Base-by-base conservation (phyloP, 805 yeast genomes). In the Sungouiella thailandica region DNA sequence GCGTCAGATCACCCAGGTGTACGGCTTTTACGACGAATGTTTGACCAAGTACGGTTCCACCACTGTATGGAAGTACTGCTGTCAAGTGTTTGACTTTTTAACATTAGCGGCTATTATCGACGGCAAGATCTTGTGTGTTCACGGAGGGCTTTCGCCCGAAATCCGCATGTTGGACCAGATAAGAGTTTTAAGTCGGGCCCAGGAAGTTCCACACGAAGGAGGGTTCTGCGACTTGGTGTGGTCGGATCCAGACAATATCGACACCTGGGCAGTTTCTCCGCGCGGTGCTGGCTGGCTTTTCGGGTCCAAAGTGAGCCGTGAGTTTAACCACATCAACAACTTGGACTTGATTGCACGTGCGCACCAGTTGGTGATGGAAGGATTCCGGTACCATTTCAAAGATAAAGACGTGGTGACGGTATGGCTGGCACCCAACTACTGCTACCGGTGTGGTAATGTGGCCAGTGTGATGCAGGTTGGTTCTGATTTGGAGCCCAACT, bases 241-340 rank as follows among this genome's bases (percentile, higher is more conserved):
- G 98, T 82, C 94, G 14, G 98, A 90, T 55, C 98, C 98, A 2
- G 97, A 90, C 57, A 89, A 89, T 52, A 96, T 89, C 28, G 96
- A 87, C 49, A 86, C 96, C 9, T 90, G 98, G 98, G 96, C 95
- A 15, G 96, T 93, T 14, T 82, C 94, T 17, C 96, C 97, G 20
- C 75, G 98, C 54, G 98, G 98, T 41, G 98, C 98, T 0, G 98
- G 98, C 9, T 90, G 97, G 97, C 65, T 90, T 34, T 90, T 90
- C 58, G 98, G 98, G 16, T 76, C 88, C 28, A 83, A 83, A 57
- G 97, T 93, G 16, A 93, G 96, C 12, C 68, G 96, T 37, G 97
- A 93, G 60, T 93, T 93, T 64, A 93, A 90, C 62, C 95, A 93
- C 59, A 94, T 90, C 35, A 90, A 93, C 57, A 88, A 88, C 44